A percentile compares a stretch with the other conserved stretches of the same genome.
Evolutionary conservation across 257 asterid species (phyloP).

Genomic region (Coffea eugenioides): DNA sequence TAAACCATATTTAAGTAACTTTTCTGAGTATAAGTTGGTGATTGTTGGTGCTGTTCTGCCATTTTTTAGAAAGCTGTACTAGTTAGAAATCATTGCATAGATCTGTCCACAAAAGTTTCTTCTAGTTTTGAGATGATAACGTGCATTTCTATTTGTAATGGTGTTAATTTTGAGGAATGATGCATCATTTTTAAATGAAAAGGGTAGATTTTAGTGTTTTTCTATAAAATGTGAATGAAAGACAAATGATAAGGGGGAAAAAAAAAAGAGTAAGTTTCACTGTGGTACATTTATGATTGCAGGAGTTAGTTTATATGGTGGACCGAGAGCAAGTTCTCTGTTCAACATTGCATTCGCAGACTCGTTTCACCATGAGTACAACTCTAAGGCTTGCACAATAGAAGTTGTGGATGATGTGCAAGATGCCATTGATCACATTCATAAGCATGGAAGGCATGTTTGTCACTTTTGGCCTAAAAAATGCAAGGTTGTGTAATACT

Average conservation of each 20-base stretch:
- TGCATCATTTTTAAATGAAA: neutral
- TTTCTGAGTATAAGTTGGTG: neutral
- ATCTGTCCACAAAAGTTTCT: too few relatives aligned
- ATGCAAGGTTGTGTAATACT: neutral
- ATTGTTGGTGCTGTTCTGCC: neutral
- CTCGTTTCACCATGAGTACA: constrained; percentile 57
- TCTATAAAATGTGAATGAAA: neutral
- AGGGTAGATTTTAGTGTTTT: neutral
- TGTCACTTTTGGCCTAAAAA: neutral
- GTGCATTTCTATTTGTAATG: neutral
- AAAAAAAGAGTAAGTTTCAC: neutral
- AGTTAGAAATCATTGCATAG: neutral
- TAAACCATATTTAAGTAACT: too few relatives aligned
- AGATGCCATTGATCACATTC: constrained; percentile 50
- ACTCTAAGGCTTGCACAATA: constrained; percentile 52
- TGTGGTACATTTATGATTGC: constrained; percentile 3
- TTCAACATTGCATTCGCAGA: constrained; percentile 32
- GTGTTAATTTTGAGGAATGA: neutral
- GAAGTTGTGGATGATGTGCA: constrained; percentile 54
- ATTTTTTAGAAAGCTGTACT: neutral
- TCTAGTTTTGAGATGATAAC: neutral
- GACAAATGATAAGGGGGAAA: neutral
- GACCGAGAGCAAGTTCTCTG: constrained; percentile 48
- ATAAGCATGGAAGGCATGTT: constrained; percentile 55
- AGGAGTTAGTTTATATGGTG: constrained; percentile 58